A percentile compares a stretch with the other conserved stretches of the same genome.
phyloP scores from a whole-genome alignment of 2,329 filamentous ascomycete genomes.

The Xylaria sp. region DNA sequence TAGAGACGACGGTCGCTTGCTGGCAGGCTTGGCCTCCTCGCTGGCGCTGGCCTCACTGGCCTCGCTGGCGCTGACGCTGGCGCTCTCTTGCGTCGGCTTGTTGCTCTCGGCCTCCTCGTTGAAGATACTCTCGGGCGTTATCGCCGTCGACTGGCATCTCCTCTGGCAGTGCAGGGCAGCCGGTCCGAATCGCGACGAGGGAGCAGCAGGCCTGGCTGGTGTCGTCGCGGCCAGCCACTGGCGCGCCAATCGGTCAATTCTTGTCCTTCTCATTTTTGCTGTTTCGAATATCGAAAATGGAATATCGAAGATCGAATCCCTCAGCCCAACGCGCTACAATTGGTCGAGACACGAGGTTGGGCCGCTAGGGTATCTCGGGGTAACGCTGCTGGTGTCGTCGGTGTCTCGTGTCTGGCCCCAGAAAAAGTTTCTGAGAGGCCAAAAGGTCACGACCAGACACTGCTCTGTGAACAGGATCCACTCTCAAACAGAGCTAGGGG shows the following conservation, averaged over 20 bases:
- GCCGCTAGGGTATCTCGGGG: slow-evolving; percentile 16
- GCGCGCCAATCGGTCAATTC: slow-evolving; percentile 53
- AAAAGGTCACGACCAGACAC: neutral
- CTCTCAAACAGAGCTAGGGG: neutral
- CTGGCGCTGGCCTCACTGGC: neutral
- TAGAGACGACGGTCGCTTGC: slow-evolving; percentile 35
- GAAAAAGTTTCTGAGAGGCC: slow-evolving; percentile 30
- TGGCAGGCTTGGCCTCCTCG: no score
- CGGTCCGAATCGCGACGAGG: slow-evolving; percentile 25
- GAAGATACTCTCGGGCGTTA: slow-evolving; percentile 22
- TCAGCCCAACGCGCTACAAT: slow-evolving; percentile 24
- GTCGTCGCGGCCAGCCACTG: slow-evolving; percentile 46
- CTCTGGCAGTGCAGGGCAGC: slow-evolving; percentile 21
- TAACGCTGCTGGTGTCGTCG: slow-evolving; percentile 16
- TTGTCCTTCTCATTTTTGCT: slow-evolving; percentile 54
- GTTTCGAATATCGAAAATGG: no score
- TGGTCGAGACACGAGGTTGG: slow-evolving; percentile 24
- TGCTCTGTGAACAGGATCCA: neutral
- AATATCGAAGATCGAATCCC: slow-evolving; percentile 15
- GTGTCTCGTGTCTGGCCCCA: slow-evolving; percentile 26
- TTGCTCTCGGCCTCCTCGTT: slow-evolving; percentile 21
- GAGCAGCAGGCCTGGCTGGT: slow-evolving; percentile 41
- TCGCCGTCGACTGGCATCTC: slow-evolving; percentile 25
- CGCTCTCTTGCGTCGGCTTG: slow-evolving; percentile 13
- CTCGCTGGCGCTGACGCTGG: slow-evolving; percentile 28